Evolutionary conservation across 495 filamentous ascomycete species (phyloP).

Genomic region (Penicillium maclennaniae): DNA sequence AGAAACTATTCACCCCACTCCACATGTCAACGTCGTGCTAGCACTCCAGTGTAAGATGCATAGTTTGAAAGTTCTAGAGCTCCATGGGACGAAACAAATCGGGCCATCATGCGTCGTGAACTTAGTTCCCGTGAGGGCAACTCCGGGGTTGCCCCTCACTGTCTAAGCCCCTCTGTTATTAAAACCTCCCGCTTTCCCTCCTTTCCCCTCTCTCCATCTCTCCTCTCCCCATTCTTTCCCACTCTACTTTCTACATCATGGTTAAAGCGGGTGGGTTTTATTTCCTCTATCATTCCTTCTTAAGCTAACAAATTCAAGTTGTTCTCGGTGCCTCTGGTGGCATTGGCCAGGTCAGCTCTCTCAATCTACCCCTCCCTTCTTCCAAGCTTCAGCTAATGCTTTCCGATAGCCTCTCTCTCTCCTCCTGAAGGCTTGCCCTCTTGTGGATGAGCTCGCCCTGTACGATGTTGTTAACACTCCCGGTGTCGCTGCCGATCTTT

Average conservation of each 20-base stretch:
- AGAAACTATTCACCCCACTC: not conserved
- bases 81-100: not conserved
- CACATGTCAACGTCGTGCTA: not conserved
- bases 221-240: conserved; percentile 8
- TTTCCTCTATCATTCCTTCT: not conserved
- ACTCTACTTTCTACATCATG: not conserved
- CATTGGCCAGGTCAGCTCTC: conserved; percentile 80
- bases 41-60: not conserved
- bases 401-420: conserved; percentile 82
- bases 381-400: conserved; percentile 7
- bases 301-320: conserved; percentile 46
- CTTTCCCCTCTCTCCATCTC: conserved; percentile 18
- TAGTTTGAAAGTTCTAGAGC: not conserved
- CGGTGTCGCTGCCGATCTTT: conserved; percentile 91
- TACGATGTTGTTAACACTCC: conserved; percentile 99
- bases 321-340: conserved; percentile 96
- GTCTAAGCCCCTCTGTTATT: conserved; percentile 16
- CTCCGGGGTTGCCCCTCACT: conserved; percentile 27
- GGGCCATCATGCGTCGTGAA: not conserved
- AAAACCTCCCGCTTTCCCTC: conserved; percentile 14
- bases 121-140: conserved; percentile 4
- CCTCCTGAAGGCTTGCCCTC: conserved; percentile 80
- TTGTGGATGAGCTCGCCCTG: conserved; percentile 85
- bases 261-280: no score
- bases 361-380: not conserved